These are phyloP conservation scores for Soucietia sequanensis DNA, from an alignment of 805 yeast genomes.

Conservation along the genomic window DNA sequence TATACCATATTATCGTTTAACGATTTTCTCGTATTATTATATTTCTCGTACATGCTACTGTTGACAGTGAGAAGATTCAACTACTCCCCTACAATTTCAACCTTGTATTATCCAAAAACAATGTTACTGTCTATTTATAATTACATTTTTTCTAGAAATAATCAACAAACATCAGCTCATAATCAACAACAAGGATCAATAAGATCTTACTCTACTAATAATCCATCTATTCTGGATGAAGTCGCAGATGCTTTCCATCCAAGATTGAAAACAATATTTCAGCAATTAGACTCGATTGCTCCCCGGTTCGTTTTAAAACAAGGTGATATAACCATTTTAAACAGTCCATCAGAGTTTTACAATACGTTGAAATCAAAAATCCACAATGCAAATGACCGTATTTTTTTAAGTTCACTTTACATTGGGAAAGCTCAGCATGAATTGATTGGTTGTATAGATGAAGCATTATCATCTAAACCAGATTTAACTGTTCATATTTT, in stretches of 20 bases:
- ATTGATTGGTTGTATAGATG: conserved; percentile 58
- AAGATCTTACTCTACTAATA: conserved; percentile 26
- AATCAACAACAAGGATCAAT: conserved; percentile 1
- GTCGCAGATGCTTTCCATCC: conserved; percentile 39
- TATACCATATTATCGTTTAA: too few relatives aligned
- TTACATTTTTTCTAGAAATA: conserved; percentile 16
- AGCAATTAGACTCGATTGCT: conserved; percentile 59
- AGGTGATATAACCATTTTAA: conserved; percentile 60
- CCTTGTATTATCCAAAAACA: conserved; percentile 1
- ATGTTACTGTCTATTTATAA: conserved; percentile 28
- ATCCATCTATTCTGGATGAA: conserved; percentile 17
- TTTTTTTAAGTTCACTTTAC: conserved; percentile 83
- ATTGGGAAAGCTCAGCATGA: conserved; percentile 83
- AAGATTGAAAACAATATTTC: conserved; percentile 39
- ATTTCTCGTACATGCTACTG: too few relatives aligned
- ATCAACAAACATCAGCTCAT: conserved; percentile 1
- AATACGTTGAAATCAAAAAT: conserved; percentile 61
- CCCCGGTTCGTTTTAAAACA: conserved; percentile 63
- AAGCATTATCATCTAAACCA: conserved; percentile 59
- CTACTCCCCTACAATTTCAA: too few relatives aligned
- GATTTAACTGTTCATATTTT: conserved; percentile 68
- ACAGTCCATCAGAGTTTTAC: conserved; percentile 75
- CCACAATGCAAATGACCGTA: conserved; percentile 54
- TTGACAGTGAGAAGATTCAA: too few relatives aligned
- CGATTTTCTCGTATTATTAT: too few relatives aligned